phyloP scores from a whole-genome alignment of 1,139 yeast genomes.

The Suhomyces taliae region DNA sequence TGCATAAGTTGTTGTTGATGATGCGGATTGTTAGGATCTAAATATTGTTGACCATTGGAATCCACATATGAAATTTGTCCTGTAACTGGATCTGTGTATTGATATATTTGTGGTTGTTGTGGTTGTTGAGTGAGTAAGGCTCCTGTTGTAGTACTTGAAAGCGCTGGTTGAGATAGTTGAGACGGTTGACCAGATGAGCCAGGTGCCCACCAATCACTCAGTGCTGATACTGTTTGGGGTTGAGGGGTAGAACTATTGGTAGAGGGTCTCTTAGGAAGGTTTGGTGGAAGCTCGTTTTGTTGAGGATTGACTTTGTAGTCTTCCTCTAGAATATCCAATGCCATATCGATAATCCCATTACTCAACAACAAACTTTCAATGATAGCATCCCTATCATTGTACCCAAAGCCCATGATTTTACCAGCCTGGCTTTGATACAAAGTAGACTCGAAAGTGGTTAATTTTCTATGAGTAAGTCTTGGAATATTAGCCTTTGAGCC shows the following conservation, averaged over 20 bases:
- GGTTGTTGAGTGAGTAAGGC: background rate
- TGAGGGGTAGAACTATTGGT: slow-evolving; percentile 4
- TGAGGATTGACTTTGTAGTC: slow-evolving; percentile 39
- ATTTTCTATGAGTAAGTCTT: slow-evolving; percentile 40
- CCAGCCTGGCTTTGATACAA: slow-evolving; percentile 41
- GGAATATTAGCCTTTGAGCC: slow-evolving; percentile 25
- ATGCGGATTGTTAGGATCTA: slow-evolving; percentile 54
- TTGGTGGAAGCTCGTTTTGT: slow-evolving; percentile 31
- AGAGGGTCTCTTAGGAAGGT: slow-evolving; percentile 48
- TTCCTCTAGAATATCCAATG: slow-evolving; percentile 48
- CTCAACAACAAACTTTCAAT: slow-evolving; percentile 51
- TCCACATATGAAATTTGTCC: slow-evolving; percentile 63
- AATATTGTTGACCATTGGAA: slow-evolving; percentile 57
- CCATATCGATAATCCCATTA: slow-evolving; percentile 49
- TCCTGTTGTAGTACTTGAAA: background rate
- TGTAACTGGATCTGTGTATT: slow-evolving; percentile 62
- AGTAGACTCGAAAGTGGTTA: slow-evolving; percentile 43
- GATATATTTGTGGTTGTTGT: slow-evolving; percentile 48
- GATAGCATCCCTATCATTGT: slow-evolving; percentile 44
- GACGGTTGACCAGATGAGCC: slow-evolving; percentile 7
- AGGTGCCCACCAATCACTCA: slow-evolving; percentile 30
- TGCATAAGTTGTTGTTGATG: slow-evolving; percentile 52
- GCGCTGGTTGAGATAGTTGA: background rate
- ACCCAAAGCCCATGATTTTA: slow-evolving; percentile 47
- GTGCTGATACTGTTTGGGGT: background rate